A percentile compares a stretch with the other conserved stretches of the same genome.
These are phyloP conservation scores for Eutrema heterophyllum DNA, from an alignment of 345 rosid species.

Conservation along the genomic window DNA sequence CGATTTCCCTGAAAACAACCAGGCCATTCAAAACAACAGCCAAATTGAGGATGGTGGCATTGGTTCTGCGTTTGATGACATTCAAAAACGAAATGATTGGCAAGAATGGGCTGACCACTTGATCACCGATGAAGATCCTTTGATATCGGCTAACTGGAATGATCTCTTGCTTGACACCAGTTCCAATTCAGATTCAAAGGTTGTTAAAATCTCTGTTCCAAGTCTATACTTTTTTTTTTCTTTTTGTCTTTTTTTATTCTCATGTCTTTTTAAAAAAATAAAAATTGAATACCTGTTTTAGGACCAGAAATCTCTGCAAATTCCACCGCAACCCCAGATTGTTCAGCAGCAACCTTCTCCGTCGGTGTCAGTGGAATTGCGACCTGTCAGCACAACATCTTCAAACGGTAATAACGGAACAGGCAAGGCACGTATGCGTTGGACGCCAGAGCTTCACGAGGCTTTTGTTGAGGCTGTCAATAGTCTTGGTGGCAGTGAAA, in stretches of 20 bases:
- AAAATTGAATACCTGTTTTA: slow-evolving; percentile 16
- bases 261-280: no score
- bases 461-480: slow-evolving; percentile 93
- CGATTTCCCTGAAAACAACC: slow-evolving; percentile 51
- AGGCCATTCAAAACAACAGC: slow-evolving; percentile 40
- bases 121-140: slow-evolving; percentile 67
- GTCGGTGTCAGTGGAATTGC: slow-evolving; percentile 51
- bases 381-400: slow-evolving; percentile 44
- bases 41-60: slow-evolving; percentile 46
- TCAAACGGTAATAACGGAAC: slow-evolving; percentile 40
- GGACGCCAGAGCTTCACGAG: slow-evolving; percentile 98
- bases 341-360: slow-evolving; percentile 53
- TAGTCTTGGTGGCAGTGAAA: slow-evolving; percentile 89
- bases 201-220: slow-evolving; percentile 22
- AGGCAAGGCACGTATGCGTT: slow-evolving; percentile 81
- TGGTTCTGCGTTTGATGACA: slow-evolving; percentile 35
- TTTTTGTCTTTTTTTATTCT: no score
- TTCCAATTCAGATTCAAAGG: slow-evolving; percentile 72
- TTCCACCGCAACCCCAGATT: slow-evolving; percentile 31
- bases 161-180: slow-evolving; percentile 56
- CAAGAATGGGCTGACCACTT: slow-evolving; percentile 98
- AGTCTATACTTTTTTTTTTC: not conserved
- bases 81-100: slow-evolving; percentile 72
- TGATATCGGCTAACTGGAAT: slow-evolving; percentile 62
- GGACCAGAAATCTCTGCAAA: slow-evolving; percentile 20